These are phyloP conservation scores for Neonectria faginata DNA, from an alignment of 2,329 filamentous ascomycete genomes.

Conservation along the genomic window DNA sequence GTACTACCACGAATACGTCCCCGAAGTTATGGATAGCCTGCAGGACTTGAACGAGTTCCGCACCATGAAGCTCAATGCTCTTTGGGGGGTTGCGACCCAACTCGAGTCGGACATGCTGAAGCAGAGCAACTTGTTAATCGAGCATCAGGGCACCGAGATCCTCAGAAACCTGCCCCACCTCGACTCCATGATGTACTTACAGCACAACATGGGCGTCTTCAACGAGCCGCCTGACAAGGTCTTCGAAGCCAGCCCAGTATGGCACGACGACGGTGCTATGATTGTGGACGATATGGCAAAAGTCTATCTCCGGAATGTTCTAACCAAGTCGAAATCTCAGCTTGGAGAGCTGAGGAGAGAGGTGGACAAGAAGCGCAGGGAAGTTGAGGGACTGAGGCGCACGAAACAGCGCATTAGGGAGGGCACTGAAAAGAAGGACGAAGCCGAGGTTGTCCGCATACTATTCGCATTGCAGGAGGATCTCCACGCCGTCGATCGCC, in stretches of 20 bases:
- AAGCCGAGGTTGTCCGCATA: slow-evolving; percentile 85
- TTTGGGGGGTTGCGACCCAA: slow-evolving; percentile 85
- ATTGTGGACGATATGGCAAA: slow-evolving; percentile 88
- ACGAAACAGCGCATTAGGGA: slow-evolving; percentile 81
- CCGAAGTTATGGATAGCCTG: slow-evolving; percentile 90
- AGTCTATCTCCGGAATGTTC: slow-evolving; percentile 89
- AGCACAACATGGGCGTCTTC: slow-evolving; percentile 86
- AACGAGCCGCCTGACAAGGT: slow-evolving; percentile 85
- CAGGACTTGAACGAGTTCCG: slow-evolving; percentile 95
- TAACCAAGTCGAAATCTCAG: slow-evolving; percentile 89
- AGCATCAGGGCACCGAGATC: slow-evolving; percentile 83
- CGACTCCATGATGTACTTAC: slow-evolving; percentile 98
- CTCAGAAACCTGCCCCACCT: slow-evolving; percentile 87
- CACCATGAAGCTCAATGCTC: slow-evolving; percentile 81
- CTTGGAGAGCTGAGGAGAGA: slow-evolving; percentile 84
- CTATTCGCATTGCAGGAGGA: slow-evolving; percentile 87
- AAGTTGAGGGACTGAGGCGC: slow-evolving; percentile 82
- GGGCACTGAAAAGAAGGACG: slow-evolving; percentile 88
- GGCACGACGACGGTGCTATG: slow-evolving; percentile 93
- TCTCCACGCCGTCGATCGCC: slow-evolving; percentile 85
- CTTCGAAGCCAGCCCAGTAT: slow-evolving; percentile 96
- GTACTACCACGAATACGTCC: slow-evolving; percentile 97
- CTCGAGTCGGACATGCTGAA: slow-evolving; percentile 85
- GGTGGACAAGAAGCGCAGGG: slow-evolving; percentile 85
- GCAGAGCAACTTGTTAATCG: slow-evolving; percentile 77